Base-by-base conservation (phyloP, 257 asterid genomes). In the Perilla frutescens region DNA sequence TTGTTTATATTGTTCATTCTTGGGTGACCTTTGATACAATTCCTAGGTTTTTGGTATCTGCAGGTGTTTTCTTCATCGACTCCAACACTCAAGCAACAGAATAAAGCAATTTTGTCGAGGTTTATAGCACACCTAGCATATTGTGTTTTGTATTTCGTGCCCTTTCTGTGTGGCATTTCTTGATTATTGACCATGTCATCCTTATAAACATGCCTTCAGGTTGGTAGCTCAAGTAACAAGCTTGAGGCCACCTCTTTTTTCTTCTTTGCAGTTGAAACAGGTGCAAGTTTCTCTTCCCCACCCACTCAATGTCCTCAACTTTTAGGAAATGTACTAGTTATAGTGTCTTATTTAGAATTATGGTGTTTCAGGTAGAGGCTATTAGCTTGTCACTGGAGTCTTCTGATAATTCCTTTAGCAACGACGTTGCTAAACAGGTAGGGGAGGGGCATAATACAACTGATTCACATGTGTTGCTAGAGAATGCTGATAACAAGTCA, bases 61-160 rank as follows among this genome's bases (percentile, higher is more conserved):
- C 85, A 95, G 99, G 96, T 82, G 77, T 89, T 86, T 57, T 74
- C 77, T 80, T 86, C 96, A 70, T 85, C 89, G 98, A 75, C 78
- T 75, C 72, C 8, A 58, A 62, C 58, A 37, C 81, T 79, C 63
- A 88, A 83, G 84, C 89, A 87, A 72, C 85, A 78, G 72, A 84
- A 84, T 71, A 75, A 73, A 79, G 86, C 76, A 61, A 49, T 68
- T 39, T 72, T 92, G 71, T 77, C 61, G 49, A 92, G 98, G 99
- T 95, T 70, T 77, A 37, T 59, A 13, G 64, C 51, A 57, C 76
- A 58, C 29, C 34, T 72, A 49, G 62, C 74, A 8, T 63, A 70
- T 66, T 54, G 44, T 34, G 5, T 69, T 55, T 50, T 65, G 11
- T 14, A 54, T 1, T 54, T 20, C 51, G 63, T 8, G 20, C 73